Evolutionary conservation across 2,329 filamentous ascomycete genomes (phyloP).

Genomic region (Venturia nashicola): DNA sequence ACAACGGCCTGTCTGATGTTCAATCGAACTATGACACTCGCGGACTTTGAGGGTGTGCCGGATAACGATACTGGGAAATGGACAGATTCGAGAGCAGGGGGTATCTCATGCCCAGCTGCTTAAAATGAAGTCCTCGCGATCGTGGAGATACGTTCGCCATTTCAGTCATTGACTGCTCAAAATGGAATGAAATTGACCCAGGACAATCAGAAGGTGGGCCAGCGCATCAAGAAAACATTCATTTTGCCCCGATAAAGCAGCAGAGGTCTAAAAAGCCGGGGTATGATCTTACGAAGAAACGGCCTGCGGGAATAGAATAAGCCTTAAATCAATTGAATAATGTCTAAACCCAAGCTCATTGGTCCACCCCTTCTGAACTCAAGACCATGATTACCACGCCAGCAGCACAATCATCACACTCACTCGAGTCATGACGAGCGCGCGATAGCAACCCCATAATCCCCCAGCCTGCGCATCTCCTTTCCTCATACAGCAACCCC

Average conservation of each 20-base stretch:
- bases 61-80: slow-evolving; percentile 17
- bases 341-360: background rate
- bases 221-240: background rate
- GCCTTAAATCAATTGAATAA: background rate
- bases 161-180: background rate
- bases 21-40: slow-evolving; percentile 15
- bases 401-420: background rate
- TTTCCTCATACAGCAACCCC: background rate
- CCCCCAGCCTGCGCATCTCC: background rate
- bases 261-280: background rate
- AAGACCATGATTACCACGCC: background rate
- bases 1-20: slow-evolving; percentile 26
- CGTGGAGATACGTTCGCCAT: background rate
- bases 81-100: slow-evolving; percentile 19
- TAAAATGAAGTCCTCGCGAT: background rate
- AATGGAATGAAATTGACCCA: background rate
- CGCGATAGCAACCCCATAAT: background rate
- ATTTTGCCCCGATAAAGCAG: background rate
- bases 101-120: slow-evolving; percentile 20
- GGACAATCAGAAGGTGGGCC: background rate
- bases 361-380: background rate
- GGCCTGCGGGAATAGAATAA: background rate
- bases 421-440: background rate
- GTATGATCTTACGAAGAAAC: background rate
- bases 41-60: slow-evolving; percentile 20